Conservation (phyloP, 129 eudicot genomes). For the Tagetes erecta region DNA sequence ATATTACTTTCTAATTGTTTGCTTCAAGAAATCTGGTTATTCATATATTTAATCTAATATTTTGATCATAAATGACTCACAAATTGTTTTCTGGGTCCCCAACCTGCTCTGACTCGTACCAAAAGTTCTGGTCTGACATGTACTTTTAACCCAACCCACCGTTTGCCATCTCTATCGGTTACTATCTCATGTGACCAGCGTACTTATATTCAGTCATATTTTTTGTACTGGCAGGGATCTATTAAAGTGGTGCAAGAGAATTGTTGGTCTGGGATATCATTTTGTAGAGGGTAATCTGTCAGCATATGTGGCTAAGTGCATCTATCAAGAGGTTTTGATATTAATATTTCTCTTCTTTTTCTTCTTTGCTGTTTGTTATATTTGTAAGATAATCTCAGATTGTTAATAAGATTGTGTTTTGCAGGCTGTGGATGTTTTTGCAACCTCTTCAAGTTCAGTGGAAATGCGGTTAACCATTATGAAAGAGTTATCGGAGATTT, state of each 20-base stretch:
- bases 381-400: conserved; percentile 11
- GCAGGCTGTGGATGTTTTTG: conserved; percentile 96
- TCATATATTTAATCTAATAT: not conserved
- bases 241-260: conserved; percentile 86
- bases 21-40: not conserved
- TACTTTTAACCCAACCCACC: not conserved
- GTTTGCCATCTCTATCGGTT: conserved; percentile 1
- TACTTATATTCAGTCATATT: conserved; percentile 11
- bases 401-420: conserved; percentile 16
- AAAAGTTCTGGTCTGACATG: not conserved
- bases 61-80: not conserved
- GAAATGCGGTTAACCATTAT: conserved; percentile 55
- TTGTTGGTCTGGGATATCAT: conserved; percentile 54
- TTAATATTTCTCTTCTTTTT: not conserved
- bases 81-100: not conserved
- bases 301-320: conserved; percentile 39
- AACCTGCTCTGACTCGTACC: not conserved
- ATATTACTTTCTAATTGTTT: not conserved
- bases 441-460: conserved; percentile 65
- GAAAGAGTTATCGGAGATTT: conserved; percentile 68
- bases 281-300: conserved; percentile 43
- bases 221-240: conserved; percentile 66
- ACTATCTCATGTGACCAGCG: not conserved
- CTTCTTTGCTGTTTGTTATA: not conserved
- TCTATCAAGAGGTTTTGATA: conserved; percentile 67